A percentile compares a stretch with the other conserved stretches of the same genome.
phyloP scores from a whole-genome alignment of 139 green algal species.

The Penium margaritaceum region DNA sequence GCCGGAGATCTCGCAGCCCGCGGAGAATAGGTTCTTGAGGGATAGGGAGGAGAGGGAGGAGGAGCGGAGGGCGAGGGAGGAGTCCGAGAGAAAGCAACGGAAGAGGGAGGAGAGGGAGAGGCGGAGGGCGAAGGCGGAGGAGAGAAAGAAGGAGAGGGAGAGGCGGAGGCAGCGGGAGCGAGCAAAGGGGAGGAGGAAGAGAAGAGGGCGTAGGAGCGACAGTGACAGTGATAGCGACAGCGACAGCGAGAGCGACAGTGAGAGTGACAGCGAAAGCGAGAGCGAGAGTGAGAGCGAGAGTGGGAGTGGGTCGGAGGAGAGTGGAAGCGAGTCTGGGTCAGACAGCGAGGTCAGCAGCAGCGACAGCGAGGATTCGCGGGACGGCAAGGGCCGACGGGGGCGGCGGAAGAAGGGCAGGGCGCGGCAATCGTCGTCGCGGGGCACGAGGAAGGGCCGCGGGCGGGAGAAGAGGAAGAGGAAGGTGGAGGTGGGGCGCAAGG shows the following conservation, averaged over 20 bases:
- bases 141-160: constrained; percentile 2
- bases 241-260: neutral
- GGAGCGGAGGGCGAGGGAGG: too few species aligned
- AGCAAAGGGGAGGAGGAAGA: constrained; percentile 12
- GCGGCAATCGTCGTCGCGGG: neutral
- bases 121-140: neutral
- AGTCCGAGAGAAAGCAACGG: constrained; percentile 26
- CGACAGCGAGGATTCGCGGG: too few species aligned
- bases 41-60: constrained; percentile 12
- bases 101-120: constrained; percentile 7
- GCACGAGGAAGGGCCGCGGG: constrained; percentile 12
- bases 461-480: constrained; percentile 28
- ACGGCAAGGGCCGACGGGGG: too few species aligned
- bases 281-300: neutral
- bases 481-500: neutral
- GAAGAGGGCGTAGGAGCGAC: neutral
- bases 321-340: too few species aligned
- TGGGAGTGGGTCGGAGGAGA: neutral
- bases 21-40: constrained; percentile 2
- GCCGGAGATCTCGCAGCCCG: neutral
- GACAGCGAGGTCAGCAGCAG: too few species aligned
- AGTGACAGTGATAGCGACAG: constrained; percentile 30
- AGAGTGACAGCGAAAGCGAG: neutral
- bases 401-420: neutral
- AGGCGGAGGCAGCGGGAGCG: too few species aligned